A percentile compares a stretch with the other conserved stretches of the same genome.
phyloP scores from a whole-genome alignment of 2,329 filamentous ascomycete genomes.

The Sordariomycetes sp. region DNA sequence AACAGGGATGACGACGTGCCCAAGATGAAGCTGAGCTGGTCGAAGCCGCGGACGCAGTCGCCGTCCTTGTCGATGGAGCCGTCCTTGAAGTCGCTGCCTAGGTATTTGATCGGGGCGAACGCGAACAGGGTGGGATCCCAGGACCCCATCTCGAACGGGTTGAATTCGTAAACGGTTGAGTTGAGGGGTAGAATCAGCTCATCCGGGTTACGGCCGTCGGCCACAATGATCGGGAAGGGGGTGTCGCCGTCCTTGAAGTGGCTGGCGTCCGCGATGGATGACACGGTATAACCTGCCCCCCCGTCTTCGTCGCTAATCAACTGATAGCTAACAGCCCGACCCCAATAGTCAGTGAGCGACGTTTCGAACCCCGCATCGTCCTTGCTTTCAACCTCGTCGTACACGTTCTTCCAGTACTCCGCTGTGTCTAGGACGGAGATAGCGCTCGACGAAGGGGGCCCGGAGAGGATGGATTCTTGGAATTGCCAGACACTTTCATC shows the following conservation, averaged over 20 bases:
- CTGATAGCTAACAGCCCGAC: slow-evolving; percentile 76
- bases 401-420: slow-evolving; percentile 24
- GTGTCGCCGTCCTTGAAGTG: slow-evolving; percentile 28
- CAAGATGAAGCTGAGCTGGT: slow-evolving; percentile 72
- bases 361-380: slow-evolving; percentile 33
- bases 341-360: slow-evolving; percentile 84
- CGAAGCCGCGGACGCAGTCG: slow-evolving; percentile 51
- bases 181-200: slow-evolving; percentile 36
- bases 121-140: slow-evolving; percentile 50
- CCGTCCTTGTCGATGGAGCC: slow-evolving; percentile 35
- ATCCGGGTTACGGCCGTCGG: slow-evolving; percentile 34
- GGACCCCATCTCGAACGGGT: slow-evolving; percentile 55
- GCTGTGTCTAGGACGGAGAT: slow-evolving; percentile 21
- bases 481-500: slow-evolving; percentile 26
- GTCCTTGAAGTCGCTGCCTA: slow-evolving; percentile 45
- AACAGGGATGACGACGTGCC: slow-evolving; percentile 75
- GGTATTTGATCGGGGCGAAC: slow-evolving; percentile 48
- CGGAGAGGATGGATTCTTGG: slow-evolving; percentile 27
- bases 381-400: slow-evolving; percentile 23
- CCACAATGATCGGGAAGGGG: slow-evolving; percentile 39
- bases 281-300: slow-evolving; percentile 70
- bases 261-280: slow-evolving; percentile 45
- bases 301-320: slow-evolving; percentile 67
- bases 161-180: slow-evolving; percentile 54
- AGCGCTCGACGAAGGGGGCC: slow-evolving; percentile 15